Percentiles rank a stretch among this genome's conserved stretches.
Evolutionary conservation across 2,329 filamentous ascomycete genomes (phyloP).

Genomic region (Aspergillus piperis): DNA sequence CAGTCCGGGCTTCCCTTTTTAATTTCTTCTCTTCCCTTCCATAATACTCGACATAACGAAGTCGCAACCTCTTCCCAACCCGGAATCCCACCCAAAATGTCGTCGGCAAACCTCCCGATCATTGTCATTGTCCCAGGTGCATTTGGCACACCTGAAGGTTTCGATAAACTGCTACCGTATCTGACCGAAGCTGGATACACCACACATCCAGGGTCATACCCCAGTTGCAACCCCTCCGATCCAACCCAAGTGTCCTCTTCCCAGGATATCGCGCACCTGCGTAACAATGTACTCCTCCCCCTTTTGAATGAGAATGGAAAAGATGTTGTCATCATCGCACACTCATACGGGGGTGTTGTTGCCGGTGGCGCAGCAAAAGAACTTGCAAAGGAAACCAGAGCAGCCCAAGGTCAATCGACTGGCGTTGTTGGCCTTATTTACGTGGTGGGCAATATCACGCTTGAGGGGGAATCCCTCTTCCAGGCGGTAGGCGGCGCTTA

Average conservation of each 20-base stretch:
- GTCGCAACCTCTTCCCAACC: neutral
- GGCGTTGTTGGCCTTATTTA: conserved; percentile 8
- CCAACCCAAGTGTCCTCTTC: conserved; percentile 2
- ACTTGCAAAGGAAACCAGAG: conserved; percentile 5
- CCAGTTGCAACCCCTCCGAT: conserved; percentile 11
- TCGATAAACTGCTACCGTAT: conserved; percentile 5
- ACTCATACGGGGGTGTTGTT: conserved; percentile 12
- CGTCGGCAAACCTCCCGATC: conserved; percentile 1
- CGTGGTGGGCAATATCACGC: conserved; percentile 10
- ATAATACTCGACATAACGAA: neutral
- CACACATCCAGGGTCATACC: conserved; percentile 8
- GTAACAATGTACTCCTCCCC: conserved; percentile 8
- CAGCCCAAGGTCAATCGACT: neutral
- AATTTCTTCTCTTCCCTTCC: neutral
- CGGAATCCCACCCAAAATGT: neutral
- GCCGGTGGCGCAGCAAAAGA: conserved; percentile 7
- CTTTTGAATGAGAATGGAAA: conserved; percentile 3
- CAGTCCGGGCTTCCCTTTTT: conserved; percentile 2
- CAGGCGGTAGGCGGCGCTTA: conserved; percentile 10
- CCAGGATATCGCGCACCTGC: conserved; percentile 8
- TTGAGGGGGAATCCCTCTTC: conserved; percentile 7
- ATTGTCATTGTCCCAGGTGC: conserved; percentile 10
- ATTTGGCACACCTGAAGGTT: conserved; percentile 10
- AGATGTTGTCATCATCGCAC: conserved; percentile 11
- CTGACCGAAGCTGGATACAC: conserved; percentile 9